Conservation (phyloP, 2,329 filamentous ascomycete genomes). For the Calonectria pteridis region DNA sequence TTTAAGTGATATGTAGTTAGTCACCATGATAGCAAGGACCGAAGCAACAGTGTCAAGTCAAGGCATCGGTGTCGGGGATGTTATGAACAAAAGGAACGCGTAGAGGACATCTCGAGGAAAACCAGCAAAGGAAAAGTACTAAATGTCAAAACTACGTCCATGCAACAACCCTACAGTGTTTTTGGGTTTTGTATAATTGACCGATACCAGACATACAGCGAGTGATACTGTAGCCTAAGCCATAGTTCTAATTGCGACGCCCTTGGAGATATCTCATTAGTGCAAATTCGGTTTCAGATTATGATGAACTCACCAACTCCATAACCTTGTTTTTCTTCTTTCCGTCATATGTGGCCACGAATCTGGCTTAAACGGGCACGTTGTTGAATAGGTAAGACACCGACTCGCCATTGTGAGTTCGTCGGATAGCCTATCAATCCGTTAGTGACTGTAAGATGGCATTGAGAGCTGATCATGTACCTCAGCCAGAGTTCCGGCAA, state of each 20-base stretch:
- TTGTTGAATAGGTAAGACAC: conserved; percentile 79
- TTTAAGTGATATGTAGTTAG: background rate
- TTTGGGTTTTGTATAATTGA: conserved; percentile 31
- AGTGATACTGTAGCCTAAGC: conserved; percentile 30
- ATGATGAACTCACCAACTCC: background rate
- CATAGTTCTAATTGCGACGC: conserved; percentile 38
- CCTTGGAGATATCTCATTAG: conserved; percentile 22
- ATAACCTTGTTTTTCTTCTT: background rate
- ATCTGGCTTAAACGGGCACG: conserved; percentile 58
- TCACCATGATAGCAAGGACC: background rate
- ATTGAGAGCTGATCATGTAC: conserved; percentile 23
- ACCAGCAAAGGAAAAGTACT: background rate
- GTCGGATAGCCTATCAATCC: conserved; percentile 67
- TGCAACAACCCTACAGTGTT: conserved; percentile 31
- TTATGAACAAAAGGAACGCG: background rate
- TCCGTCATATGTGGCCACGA: background rate
- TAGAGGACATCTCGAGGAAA: background rate
- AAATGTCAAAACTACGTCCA: background rate
- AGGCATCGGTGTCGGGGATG: background rate
- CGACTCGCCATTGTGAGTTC: conserved; percentile 75
- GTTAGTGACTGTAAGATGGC: conserved; percentile 22
- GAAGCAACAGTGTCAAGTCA: too few relatives aligned
- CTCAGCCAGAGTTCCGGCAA: conserved; percentile 84
- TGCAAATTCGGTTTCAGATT: background rate
- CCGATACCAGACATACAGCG: conserved; percentile 24